Evolutionary conservation across 2,329 filamentous ascomycete genomes (phyloP).

Genomic region (Biscogniauxia mediterranea): DNA sequence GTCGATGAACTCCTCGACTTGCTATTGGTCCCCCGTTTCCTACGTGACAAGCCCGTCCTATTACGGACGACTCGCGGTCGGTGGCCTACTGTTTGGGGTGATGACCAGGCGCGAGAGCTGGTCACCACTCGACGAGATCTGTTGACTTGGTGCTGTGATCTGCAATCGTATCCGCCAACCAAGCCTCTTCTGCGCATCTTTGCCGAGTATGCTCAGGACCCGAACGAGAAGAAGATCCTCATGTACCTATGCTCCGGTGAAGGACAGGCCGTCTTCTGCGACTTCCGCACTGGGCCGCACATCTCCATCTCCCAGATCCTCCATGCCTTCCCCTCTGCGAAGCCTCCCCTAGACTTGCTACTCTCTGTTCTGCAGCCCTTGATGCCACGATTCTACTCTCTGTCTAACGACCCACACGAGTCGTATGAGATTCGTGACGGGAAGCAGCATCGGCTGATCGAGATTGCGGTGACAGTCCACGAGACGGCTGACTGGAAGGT

Average conservation of each 20-base stretch:
- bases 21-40: conserved; percentile 75
- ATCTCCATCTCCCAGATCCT: conserved; percentile 84
- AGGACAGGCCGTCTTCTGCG: conserved; percentile 89
- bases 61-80: conserved; percentile 77
- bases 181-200: conserved; percentile 83
- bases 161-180: conserved; percentile 88
- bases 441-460: conserved; percentile 76
- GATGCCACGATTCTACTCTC: conserved; percentile 98
- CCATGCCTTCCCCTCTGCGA: conserved; percentile 85
- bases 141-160: conserved; percentile 93
- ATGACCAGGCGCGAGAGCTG: conserved; percentile 81
- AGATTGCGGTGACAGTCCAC: conserved; percentile 96
- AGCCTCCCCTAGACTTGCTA: conserved; percentile 80
- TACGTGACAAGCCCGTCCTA: conserved; percentile 79
- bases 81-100: conserved; percentile 98
- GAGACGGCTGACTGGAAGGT: conserved; percentile 77
- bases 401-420: conserved; percentile 92
- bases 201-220: conserved; percentile 77
- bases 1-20: conserved; percentile 85
- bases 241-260: conserved; percentile 83
- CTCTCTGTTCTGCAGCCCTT: conserved; percentile 79
- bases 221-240: conserved; percentile 85
- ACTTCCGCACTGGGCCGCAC: conserved; percentile 86
- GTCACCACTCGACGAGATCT: conserved; percentile 86
- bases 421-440: conserved; percentile 65